Conservation (phyloP, 805 yeast genomes). For the Cyberlindnera meyerae region DNA sequence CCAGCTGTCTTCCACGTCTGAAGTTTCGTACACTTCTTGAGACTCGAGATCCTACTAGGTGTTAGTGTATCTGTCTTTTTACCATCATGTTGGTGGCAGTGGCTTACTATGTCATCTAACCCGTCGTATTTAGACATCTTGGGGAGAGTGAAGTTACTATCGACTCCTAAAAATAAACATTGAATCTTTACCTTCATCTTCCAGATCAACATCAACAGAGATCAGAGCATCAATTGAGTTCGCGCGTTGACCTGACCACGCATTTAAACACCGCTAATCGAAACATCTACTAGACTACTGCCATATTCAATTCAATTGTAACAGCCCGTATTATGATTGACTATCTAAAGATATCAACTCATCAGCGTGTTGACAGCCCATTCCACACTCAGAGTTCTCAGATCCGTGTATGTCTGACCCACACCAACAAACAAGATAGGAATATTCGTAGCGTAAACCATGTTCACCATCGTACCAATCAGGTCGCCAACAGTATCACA, state of each 20-base stretch:
- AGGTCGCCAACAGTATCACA: constrained; percentile 97
- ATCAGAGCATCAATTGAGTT: too few species aligned
- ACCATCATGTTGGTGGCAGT: too few species aligned
- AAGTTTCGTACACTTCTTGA: constrained; percentile 40
- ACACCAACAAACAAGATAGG: constrained; percentile 95
- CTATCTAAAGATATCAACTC: constrained; percentile 34
- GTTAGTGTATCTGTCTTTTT: neutral
- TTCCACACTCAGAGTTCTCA: constrained; percentile 82
- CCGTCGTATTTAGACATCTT: constrained; percentile 2
- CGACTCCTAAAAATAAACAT: too few species aligned
- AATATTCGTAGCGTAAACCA: constrained; percentile 94
- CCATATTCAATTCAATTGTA: too few species aligned
- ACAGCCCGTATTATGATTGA: too few species aligned
- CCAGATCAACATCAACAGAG: too few species aligned
- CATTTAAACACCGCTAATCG: too few species aligned
- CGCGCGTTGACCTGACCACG: too few species aligned
- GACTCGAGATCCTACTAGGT: constrained; percentile 22
- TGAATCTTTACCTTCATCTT: too few species aligned
- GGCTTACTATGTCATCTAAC: constrained; percentile 4
- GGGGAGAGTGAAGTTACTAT: too few species aligned
- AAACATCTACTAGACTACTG: too few species aligned
- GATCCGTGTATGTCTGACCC: constrained; percentile 94
- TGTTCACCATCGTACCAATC: constrained; percentile 94
- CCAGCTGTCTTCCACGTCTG: constrained; percentile 32
- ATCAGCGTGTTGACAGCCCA: constrained; percentile 87